phyloP scores from a whole-genome alignment of 73 alveolate species.

The Durusdinium trenchii region DNA sequence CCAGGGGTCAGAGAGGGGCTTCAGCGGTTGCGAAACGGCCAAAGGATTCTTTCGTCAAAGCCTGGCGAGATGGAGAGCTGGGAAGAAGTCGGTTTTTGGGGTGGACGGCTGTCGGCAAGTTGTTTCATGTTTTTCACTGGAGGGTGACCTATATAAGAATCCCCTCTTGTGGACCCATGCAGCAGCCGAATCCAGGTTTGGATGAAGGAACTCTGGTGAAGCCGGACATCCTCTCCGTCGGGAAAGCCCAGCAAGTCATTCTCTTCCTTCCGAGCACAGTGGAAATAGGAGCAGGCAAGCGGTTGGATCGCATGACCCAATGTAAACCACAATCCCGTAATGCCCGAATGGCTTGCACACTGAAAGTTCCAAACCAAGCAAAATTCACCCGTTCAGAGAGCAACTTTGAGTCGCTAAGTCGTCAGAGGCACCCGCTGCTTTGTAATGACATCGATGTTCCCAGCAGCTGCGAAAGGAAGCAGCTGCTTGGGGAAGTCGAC shows the following conservation, averaged over 20 bases:
- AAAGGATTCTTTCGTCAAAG: background rate
- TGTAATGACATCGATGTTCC: background rate
- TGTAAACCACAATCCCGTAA: too few relatives aligned
- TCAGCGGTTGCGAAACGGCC: too few relatives aligned
- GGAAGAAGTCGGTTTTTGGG: background rate
- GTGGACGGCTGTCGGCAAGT: background rate
- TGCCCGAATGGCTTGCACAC: too few relatives aligned
- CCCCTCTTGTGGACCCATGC: slow-evolving; percentile 13
- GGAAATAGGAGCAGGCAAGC: too few relatives aligned
- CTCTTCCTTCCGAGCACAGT: too few relatives aligned
- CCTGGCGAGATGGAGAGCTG: background rate
- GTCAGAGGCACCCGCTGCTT: background rate
- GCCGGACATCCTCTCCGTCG: slow-evolving; percentile 41
- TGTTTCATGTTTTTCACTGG: background rate
- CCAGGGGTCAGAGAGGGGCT: background rate
- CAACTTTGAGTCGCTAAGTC: background rate
- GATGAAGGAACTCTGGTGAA: slow-evolving; percentile 32
- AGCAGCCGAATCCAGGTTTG: background rate
- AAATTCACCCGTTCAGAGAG: background rate
- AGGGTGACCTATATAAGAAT: background rate
- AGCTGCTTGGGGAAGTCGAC: background rate
- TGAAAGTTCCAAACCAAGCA: too few relatives aligned
- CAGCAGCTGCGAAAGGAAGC: too few relatives aligned
- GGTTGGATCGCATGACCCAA: too few relatives aligned
- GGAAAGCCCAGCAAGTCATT: too few relatives aligned